These are phyloP conservation scores for Podaxis sp. DNA, from an alignment of 768 basidiomycete species.

Conservation along the genomic window DNA sequence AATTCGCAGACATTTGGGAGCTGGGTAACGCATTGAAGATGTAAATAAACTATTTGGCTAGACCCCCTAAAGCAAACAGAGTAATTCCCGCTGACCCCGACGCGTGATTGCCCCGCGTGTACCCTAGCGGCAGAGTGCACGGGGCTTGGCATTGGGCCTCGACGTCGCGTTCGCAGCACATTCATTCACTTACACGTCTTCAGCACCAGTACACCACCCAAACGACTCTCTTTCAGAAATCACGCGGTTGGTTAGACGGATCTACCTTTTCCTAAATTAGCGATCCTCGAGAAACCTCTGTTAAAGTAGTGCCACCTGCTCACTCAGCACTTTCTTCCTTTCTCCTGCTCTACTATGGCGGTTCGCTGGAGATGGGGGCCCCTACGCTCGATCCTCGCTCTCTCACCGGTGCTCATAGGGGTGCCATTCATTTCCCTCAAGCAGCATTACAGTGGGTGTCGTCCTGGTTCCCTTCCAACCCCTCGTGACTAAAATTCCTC, in stretches of 20 bases:
- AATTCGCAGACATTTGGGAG: too few relatives aligned
- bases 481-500: slow-evolving; percentile 5
- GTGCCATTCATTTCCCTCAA: slow-evolving; percentile 43
- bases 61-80: neutral
- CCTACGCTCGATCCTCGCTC: slow-evolving; percentile 47
- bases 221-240: neutral
- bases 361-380: slow-evolving; percentile 49
- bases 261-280: slow-evolving; percentile 4
- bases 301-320: neutral
- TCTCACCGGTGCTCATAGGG: slow-evolving; percentile 51
- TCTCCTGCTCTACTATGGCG: slow-evolving; percentile 19
- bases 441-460: slow-evolving; percentile 43
- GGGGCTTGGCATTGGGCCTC: neutral
- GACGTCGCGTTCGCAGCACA: neutral
- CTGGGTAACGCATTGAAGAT: neutral
- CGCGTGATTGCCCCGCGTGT: slow-evolving; percentile 3
- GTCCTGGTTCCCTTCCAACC: neutral
- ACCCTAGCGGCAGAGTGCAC: neutral
- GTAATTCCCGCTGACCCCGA: neutral
- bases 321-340: neutral
- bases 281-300: neutral
- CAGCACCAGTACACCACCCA: neutral
- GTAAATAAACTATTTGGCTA: neutral
- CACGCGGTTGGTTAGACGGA: neutral
- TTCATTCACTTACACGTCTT: neutral